Base-by-base conservation (phyloP, 805 yeast genomes). In the Ogataea chonburiensis region DNA sequence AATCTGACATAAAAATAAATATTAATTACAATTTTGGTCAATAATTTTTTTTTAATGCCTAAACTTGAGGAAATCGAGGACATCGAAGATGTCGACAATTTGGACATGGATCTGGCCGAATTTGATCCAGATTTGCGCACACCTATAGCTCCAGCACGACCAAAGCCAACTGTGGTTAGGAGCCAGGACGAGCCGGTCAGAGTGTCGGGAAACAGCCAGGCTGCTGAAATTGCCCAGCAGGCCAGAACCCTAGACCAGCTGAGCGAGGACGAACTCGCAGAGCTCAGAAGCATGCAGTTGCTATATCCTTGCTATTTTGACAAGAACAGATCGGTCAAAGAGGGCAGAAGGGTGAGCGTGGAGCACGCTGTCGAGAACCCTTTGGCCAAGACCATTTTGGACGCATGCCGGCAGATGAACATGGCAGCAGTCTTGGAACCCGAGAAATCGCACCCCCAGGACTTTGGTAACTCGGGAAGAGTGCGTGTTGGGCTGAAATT, bases 391-490 rank as follows among this genome's bases (percentile, higher is more conserved):
- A 77, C 84, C 5, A 71, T 91, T 14, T 73, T 81, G 8, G 95
- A 87, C 50, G 97, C 95, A 13, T 71, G 71, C 27, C 51, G 49
- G 24, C 21, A 37, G 12, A 31, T 63, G 23, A 40, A 46, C 13
- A 27, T 63, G 8, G 51, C 55, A 5, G 55, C 68, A 2, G 67
- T 81, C 27, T 68, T 79, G 40, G 93, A 86, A 61, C 79, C 91
- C 43, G 86, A 83, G 42, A 93, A 88, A 64, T 62, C 83, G 1
- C 98, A 91, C 63, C 98, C 98, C 9, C 95, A 89, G 60, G 98
- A 91, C 63, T 93, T 82, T 73, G 95, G 98, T 47, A 91, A 91
- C 56, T 94, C 97, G 4, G 98, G 98, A n/a, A 73, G 98, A 53
- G 89, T 93, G 22, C 76, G 95, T 48, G 82, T 88, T 15, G 66